phyloP scores from a whole-genome alignment of 495 filamentous ascomycete genomes.

The Lasiosphaeris hirsuta region DNA sequence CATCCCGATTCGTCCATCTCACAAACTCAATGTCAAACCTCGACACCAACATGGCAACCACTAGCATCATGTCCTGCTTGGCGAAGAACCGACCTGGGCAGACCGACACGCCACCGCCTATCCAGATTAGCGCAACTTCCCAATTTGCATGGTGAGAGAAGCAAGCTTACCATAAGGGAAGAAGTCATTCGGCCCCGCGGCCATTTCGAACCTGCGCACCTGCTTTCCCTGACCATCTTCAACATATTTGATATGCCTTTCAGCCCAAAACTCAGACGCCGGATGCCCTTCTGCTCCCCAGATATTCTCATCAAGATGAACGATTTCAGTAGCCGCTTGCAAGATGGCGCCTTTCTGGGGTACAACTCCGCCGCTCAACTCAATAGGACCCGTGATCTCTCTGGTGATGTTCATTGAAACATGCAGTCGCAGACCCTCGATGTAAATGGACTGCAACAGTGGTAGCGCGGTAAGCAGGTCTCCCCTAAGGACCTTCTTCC shows the following conservation, averaged over 20 bases:
- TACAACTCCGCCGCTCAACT: slow-evolving; percentile 19
- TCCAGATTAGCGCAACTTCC: no score
- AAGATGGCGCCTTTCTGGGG: slow-evolving; percentile 21
- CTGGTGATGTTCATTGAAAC: slow-evolving; percentile 30
- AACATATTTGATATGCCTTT: slow-evolving; percentile 20
- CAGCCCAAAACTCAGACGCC: slow-evolving; percentile 34
- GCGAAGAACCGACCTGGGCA: slow-evolving; percentile 9
- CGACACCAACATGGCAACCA: slow-evolving; percentile 5
- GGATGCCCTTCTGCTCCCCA: slow-evolving; percentile 29
- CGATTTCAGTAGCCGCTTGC: slow-evolving; percentile 22
- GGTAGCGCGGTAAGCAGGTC: slow-evolving; percentile 28
- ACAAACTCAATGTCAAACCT: slow-evolving; percentile 3
- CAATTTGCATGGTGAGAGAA: no score
- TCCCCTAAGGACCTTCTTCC: slow-evolving; percentile 22
- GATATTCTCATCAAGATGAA: slow-evolving; percentile 23
- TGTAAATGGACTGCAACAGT: slow-evolving; percentile 37
- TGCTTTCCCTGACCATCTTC: no score
- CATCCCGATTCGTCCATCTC: not conserved
- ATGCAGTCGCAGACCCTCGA: slow-evolving; percentile 38
- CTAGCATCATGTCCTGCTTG: slow-evolving; percentile 3
- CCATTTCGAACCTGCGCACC: not conserved
- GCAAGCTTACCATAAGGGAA: no score
- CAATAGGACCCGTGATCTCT: slow-evolving; percentile 13
- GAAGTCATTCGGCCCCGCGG: slow-evolving; percentile 1
- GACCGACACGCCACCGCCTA: slow-evolving; percentile 3